Evolutionary conservation across 2,329 filamentous ascomycete genomes (phyloP), one percentile per base, ranked within the genome.

Genomic region (Xylariales sp.): DNA sequence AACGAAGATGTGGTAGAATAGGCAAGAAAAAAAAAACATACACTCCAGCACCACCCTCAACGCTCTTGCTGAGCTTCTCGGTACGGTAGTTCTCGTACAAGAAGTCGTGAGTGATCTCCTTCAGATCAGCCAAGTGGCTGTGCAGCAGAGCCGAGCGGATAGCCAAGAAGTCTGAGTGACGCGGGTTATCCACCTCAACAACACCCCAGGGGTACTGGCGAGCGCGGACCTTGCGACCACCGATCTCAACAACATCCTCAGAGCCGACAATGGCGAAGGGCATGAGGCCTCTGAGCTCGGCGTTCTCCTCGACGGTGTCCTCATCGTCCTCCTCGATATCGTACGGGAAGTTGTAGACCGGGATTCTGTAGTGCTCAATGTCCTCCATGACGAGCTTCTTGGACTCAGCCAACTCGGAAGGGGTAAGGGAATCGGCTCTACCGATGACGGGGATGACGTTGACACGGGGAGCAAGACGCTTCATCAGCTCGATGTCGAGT

Each of bases 361-460:
- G 93, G 54, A 98, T 98, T 61, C 93, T 86, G 75, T 98, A 98
- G 70, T 98, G 93, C 71, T 98, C 93, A 54, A 98, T 98, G 63
- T 98, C 93, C 74, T 98, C 93, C 93, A 98, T 98, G 60, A 98
- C 90, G 45, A 98, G 80, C 78, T 97, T 98, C 82, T 98, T 98
- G 52, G 91, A 97, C 70, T 98, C 93, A 51, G 93, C 93, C 48
- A 98, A 78, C 72, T 98, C 93, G 51, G 88, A 85, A 27, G 93
- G 93, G 40, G 93, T 98, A 47, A 98, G 83, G 16, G 93, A 95
- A 65, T 98, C 93, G 61, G 93, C 93, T 66, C 96, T 95, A 60
- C 93, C 93, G 63, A 98, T 96, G 55, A 98, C 93, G 47, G 93
- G 93, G 51, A 98, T 98, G 53, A 98, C 93, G 65, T 98, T 98